These are phyloP conservation scores for Moringa oleifera DNA, from an alignment of 345 rosid genomes.

Conservation along the genomic window DNA sequence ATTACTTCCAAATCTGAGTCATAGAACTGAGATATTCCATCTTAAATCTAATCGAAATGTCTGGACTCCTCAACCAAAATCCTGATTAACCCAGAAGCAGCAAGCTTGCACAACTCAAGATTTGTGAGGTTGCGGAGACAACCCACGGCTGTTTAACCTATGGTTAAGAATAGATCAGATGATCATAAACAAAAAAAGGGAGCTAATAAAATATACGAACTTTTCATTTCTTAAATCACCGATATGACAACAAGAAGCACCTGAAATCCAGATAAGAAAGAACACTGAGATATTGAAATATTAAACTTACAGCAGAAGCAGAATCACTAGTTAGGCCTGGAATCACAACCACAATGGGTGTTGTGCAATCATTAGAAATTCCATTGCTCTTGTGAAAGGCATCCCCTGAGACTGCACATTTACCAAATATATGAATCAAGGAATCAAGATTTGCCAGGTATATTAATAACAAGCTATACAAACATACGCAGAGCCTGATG, in stretches of 20 bases:
- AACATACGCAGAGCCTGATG: background rate
- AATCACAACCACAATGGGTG: constrained; percentile 51
- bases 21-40: too few species aligned
- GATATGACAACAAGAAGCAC: background rate
- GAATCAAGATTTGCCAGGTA: background rate
- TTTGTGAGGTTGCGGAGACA: background rate
- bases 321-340: constrained; percentile 82
- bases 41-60: background rate
- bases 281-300: background rate
- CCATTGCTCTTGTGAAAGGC: constrained; percentile 15
- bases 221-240: background rate
- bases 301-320: constrained; percentile 47
- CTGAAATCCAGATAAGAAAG: background rate
- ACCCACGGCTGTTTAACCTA: background rate
- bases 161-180: background rate
- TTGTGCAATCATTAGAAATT: constrained; percentile 41
- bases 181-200: background rate
- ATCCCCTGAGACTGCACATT: constrained; percentile 29
- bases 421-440: constrained; percentile 6
- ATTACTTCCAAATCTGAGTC: too few species aligned
- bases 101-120: background rate
- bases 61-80: background rate
- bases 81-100: background rate
- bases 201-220: background rate
- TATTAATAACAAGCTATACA: too few species aligned